Base-by-base conservation (phyloP, 768 basidiomycete genomes). In the Candolleomyces efflorescens region DNA sequence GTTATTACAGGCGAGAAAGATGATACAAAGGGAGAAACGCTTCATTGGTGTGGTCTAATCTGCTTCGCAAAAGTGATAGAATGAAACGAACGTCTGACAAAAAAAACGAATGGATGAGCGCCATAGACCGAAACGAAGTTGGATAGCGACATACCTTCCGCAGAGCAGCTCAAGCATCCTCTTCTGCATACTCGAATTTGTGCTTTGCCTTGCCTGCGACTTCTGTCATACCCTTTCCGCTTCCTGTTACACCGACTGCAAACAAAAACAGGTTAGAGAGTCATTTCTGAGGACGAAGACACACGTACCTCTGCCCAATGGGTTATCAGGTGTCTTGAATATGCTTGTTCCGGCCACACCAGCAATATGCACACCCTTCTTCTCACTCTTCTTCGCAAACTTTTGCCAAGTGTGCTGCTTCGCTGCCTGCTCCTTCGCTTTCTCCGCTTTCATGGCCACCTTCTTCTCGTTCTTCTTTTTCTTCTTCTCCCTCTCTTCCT, bases 391-490 rank as follows among this genome's bases (percentile, higher is more conserved):
- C 78, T 94, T 96, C 20, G 93, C 86, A 76, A 96, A 96, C 75
- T 92, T 92, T 75, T 94, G 92, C 93, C 93, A 96, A 46, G 85
- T 86, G 58, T 83, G 83, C 74, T 94, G 92, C 73, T 93, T 92
- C 61, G 77, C 78, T 32, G 74, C 78, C 74, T 95, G 93, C 68
- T 95, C 93, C 71, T 93, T 92, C 10, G 92, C 89, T 73, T 95
- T 95, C 9, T 84, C 82, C 37, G 91, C 92, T 65, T 82, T 85
- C 17, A 76, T 81, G 76, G 94, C 93, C 43, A 92, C 63, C 72
- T 94, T 94, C 78, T 94, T 94, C 78, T 94, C 93, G 66, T 93
- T 94, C 78, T 92, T 93, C 78, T 94, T 94, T 81, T 92, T 91
- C 83, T 93, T 94, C 70, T 73, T 76, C 63, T 94, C 93, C 70